phyloP scores from a whole-genome alignment of 805 yeast genomes.

The Zygoascus bituminiphila region DNA sequence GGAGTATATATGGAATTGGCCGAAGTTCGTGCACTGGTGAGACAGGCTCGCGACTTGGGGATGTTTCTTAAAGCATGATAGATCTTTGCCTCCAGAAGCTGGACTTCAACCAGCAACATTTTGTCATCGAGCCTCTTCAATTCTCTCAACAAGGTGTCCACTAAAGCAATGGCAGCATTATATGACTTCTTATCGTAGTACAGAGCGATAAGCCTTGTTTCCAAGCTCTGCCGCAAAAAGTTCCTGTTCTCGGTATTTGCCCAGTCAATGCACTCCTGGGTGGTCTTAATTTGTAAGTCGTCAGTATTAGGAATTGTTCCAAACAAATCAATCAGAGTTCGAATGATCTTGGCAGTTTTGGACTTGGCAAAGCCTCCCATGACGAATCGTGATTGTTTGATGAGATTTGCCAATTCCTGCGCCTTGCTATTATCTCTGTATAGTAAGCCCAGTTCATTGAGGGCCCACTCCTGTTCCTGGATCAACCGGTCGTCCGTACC shows the following conservation, averaged over 20 bases:
- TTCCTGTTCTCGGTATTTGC: slow-evolving; percentile 73
- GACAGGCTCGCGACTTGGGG: slow-evolving; percentile 83
- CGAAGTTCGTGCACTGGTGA: slow-evolving; percentile 91
- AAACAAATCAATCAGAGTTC: slow-evolving; percentile 68
- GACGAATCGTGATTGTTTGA: slow-evolving; percentile 59
- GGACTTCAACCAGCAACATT: slow-evolving; percentile 90
- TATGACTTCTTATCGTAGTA: slow-evolving; percentile 58
- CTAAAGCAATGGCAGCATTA: slow-evolving; percentile 63
- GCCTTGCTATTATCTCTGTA: slow-evolving; percentile 45
- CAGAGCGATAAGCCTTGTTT: slow-evolving; percentile 71
- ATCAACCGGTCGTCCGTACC: slow-evolving; percentile 33
- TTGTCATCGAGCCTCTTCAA: slow-evolving; percentile 94
- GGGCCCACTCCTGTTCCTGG: slow-evolving; percentile 58
- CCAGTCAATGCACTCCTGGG: slow-evolving; percentile 81
- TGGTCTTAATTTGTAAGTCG: slow-evolving; percentile 63
- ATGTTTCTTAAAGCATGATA: slow-evolving; percentile 87
- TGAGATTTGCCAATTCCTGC: slow-evolving; percentile 49
- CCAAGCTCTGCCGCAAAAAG: slow-evolving; percentile 81
- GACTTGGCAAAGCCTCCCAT: slow-evolving; percentile 83
- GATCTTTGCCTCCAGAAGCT: slow-evolving; percentile 79
- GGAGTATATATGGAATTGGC: slow-evolving; percentile 97
- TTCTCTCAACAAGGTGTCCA: slow-evolving; percentile 65
- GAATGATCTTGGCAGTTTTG: slow-evolving; percentile 86
- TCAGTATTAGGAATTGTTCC: slow-evolving; percentile 51
- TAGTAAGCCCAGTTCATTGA: slow-evolving; percentile 66